phyloP scores from a whole-genome alignment of 2,329 filamentous ascomycete species.

The Elsinoe perseae region DNA sequence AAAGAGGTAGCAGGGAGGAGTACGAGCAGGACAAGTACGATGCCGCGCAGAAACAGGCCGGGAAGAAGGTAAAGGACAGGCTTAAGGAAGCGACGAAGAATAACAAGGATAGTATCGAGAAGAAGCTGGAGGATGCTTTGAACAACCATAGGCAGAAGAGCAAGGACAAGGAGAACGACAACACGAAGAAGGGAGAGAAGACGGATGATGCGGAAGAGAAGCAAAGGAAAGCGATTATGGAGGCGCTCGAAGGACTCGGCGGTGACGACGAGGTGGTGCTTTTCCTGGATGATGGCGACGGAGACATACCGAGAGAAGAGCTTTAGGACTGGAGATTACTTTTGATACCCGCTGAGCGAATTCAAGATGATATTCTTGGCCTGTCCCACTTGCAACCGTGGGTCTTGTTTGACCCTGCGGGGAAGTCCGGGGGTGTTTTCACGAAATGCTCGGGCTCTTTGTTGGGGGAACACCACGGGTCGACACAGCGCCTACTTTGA shows the following conservation, averaged over 20 bases:
- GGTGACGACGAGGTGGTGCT: conserved; percentile 6
- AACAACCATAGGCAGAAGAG: neutral
- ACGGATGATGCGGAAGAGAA: conserved; percentile 19
- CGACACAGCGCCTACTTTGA: too few relatives aligned
- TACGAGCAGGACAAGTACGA: conserved; percentile 13
- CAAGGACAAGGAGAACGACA: conserved; percentile 26
- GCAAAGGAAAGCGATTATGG: conserved; percentile 2
- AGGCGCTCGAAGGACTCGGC: neutral
- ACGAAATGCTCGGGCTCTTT: neutral
- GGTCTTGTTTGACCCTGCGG: neutral
- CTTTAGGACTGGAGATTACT: neutral
- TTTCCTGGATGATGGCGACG: conserved; percentile 6
- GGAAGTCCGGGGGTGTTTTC: conserved; percentile 4
- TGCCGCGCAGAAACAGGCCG: neutral
- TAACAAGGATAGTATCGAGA: neutral
- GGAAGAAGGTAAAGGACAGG: conserved; percentile 1
- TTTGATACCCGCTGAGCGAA: conserved; percentile 6
- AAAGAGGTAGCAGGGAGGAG: conserved; percentile 38
- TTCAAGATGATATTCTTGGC: neutral
- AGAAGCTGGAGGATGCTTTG: neutral
- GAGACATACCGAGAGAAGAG: neutral
- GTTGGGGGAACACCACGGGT: too few relatives aligned
- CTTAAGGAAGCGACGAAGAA: neutral
- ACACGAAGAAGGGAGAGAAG: conserved; percentile 25
- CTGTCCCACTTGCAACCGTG: neutral